These are phyloP conservation scores for Posidonia oceanica DNA, from an alignment of 116 monocot species.

Conservation along the genomic window DNA sequence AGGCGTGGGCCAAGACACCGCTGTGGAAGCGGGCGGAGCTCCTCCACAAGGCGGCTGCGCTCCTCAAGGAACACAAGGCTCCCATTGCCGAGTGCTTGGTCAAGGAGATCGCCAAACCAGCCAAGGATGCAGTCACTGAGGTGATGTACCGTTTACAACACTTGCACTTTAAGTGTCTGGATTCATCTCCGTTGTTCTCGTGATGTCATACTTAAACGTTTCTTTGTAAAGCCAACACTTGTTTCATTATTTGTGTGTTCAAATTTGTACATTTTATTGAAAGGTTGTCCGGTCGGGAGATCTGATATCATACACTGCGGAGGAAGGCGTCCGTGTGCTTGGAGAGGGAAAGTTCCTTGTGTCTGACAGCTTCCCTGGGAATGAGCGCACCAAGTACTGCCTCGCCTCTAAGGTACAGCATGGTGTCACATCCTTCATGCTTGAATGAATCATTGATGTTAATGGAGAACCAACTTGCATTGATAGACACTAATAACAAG, in stretches of 20 bases:
- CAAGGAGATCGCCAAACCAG: constrained; percentile 94
- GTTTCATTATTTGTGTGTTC: no score
- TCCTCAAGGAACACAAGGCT: constrained; percentile 78
- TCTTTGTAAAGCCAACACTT: no score
- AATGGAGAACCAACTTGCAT: no score
- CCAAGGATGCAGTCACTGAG: constrained; percentile 89
- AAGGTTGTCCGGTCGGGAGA: constrained; percentile 95
- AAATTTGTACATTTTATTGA: no score
- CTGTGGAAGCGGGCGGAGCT: constrained; percentile 95
- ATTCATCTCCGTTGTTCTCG: no score
- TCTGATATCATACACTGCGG: constrained; percentile 87
- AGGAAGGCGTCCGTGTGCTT: constrained; percentile 88
- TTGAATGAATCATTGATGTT: not conserved
- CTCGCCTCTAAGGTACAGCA: constrained; percentile 85
- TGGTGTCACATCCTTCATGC: not conserved
- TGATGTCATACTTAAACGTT: no score
- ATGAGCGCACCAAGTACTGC: constrained; percentile 92
- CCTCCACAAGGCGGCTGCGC: constrained; percentile 74
- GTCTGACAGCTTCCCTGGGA: constrained; percentile 95
- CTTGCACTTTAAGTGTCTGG: no score
- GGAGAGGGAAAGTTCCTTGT: constrained; percentile 87
- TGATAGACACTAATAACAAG: no score
- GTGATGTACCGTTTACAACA: constrained; percentile 11
- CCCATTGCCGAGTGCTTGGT: constrained; percentile 93
- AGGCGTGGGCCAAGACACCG: constrained; percentile 86